Base-by-base conservation (phyloP, 1,284 basidiomycete genomes). In the Fistulina hepatica region DNA sequence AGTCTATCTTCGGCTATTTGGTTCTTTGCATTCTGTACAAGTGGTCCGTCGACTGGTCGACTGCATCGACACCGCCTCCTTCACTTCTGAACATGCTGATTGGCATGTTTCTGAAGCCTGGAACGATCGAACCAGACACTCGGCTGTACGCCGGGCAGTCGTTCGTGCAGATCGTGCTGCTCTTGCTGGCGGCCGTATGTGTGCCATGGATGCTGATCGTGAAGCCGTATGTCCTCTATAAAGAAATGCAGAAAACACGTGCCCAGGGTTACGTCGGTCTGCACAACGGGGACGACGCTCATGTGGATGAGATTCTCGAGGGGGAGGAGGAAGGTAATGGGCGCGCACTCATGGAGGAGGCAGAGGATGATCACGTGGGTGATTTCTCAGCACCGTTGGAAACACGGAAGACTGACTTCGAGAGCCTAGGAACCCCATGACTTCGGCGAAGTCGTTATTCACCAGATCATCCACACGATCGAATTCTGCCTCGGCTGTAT, bases 401-500 rank as follows among this genome's bases (percentile, higher is more conserved):
- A 16, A 10, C 11, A 31, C 9, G 19, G 28, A 31, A 10, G 28
- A 24, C 32, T 43, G n/a, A 36, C 20, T 21, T 40, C 32, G 33
- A 27, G 34, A 40, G 47, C 40, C 47, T 51, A 81, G 77, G 78
- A 79, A 55, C 63, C 79, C 36, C 76, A 92, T 57, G 92, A 97
- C 55, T 89, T 97, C 59, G 73, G 91, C 54, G 94, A 98, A 62
- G 77, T 97, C 34, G 75, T 95, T 28, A 89, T 98, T 43, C 92
- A 98, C 64, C 94, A 97, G 60, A 71, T 95, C 47, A 98, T 98
- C 53, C 92, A 94, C 61, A 95, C 93, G 19, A 97, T 97, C 60
- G 95, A 98, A 65, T 98, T 97, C 68, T 97, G 94, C 57, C 76
- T 98, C 25, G 81, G 93, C 15, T 97, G 94, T 61, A 97, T 99